Evolutionary conservation across 1,284 basidiomycete genomes (phyloP), one percentile per base, ranked within the genome.

Genomic region (Omphalotus olearius): DNA sequence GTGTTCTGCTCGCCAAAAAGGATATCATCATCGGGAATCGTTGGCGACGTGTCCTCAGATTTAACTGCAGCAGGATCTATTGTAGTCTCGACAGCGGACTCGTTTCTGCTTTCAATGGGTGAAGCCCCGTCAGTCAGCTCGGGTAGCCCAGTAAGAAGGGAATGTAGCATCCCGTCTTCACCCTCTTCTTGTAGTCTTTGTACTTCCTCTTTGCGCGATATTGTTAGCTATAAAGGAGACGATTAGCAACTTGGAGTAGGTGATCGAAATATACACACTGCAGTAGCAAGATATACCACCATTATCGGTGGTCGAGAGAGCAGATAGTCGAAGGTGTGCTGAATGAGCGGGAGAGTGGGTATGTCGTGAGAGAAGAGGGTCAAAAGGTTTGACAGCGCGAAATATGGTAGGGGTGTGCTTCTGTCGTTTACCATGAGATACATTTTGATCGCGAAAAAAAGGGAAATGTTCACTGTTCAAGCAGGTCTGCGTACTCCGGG

Each of bases 291-390:
- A 69, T 96, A 97, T 1, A 96, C 85, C 0, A 83, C 76, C 1
- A 77, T 74, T 33, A 91, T 80, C 3, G 94, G 94, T 13, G 92
- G 92, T 38, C 92, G 78, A 51, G 83, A 80, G 3, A 97, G 71
- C 5, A 97, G 69, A 64, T 85, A 97, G 68, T 96, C 93, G 64
- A 96, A 93, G 42, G 93, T 80, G 55, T 92, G 83, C 66, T 94
- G 92, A 28, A 93, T 88, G 18, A 93, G 80, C 2, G 84, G 77
- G 18, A 95, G 75, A 0, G 87, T 89, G 7, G 92, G 90, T 52
- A 92, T 78, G 61, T 96, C 93, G 66, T 98, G 94, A 4, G 93
- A 86, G 67, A 97, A 91, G 26, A 97, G 76, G 0, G 93, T 96
- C 36, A 98, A 73, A 36, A 97, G 79, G 71, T 94, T 93, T 10